Base-by-base conservation (phyloP, 2,329 filamentous ascomycete genomes). In the Epichloe sp. region DNA sequence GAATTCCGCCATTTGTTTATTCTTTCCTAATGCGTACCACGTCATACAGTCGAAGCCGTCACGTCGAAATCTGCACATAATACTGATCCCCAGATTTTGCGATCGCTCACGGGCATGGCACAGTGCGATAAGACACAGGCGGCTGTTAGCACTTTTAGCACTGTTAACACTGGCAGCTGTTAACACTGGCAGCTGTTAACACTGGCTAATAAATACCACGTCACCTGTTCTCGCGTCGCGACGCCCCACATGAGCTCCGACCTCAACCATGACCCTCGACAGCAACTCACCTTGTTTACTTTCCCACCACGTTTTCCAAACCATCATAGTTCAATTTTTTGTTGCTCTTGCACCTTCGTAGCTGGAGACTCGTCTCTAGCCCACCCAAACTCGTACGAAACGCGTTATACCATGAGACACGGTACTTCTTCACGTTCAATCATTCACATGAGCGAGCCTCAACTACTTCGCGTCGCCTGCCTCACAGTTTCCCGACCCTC, bases 401-500 rank as follows among this genome's bases (percentile, higher is more conserved):
- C 42, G 21, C 14, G 3, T 49, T 3, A 6, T 21, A 47, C 59
- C 49, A 57, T 58, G 57, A 61, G 58, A 60, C 52, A 49, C 58
- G 59, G 65, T 66, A 62, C 67, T 74, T 75, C 75, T 76, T 78
- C 72, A 68, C 19, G 44, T 41, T 45, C 45, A 38, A 38, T 50
- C 8, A 23, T 41, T n/a, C n/a, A 19, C 10, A 8, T n/a, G 8
- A 42, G 12, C 12, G 48, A 41, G 48, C 36, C 49, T 50, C 55
- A 59, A 53, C 53, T 52, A 47, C 54, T 56, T 85, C 86, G 85
- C 77, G 71, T 73, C 80, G 81, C 85, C 83, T 83, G 81, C 84
- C 78, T 74, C 66, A 85, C 77, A 88, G 87, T 88, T 79, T 78
- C 83, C 83, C 86, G 80, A 77, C 73, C 73, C 74, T 74, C 73